Base-by-base conservation (phyloP, 164 flowering plant genomes). In the Echeveria elegans region DNA sequence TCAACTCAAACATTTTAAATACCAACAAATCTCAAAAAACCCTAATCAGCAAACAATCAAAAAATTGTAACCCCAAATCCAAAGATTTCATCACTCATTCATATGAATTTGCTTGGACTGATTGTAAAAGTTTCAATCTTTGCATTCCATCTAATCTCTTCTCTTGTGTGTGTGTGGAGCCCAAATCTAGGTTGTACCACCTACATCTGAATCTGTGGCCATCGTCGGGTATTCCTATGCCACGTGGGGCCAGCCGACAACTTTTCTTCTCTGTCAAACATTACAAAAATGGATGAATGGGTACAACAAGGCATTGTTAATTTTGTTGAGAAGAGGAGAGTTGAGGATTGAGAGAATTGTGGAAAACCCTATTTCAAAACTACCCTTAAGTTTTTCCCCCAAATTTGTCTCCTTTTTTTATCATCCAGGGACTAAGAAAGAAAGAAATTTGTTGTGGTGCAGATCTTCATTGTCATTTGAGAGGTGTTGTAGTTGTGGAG, bases 141-240 rank as follows among this genome's bases (percentile, higher is more conserved):
- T 56, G 60, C 23, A 56, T 56, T 15, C 26, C 24, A 56, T n/a
- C n/a, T n/a, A n/a, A n/a, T n/a, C n/a, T n/a, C n/a, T n/a, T 56
- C 32, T 56, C 60, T 56, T 56, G 31, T 26, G 60, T 31, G 61
- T 56, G 11, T 52, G 61, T 56, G 61, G 32, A 26, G 61, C 61
- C 61, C 61, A 56, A 56, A 56, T 56, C 18, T 56, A 56, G 61
- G 61, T 26, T 56, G 61, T 56, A 12, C 61, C 61, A 52, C 59
- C 59, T n/a, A 23, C 3, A 52, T n/a, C n/a, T n/a, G n/a, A n/a
- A 52, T 24, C 10, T 56, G 18, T 56, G 61, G 19, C 32, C 32
- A 56, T 56, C 41, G 7, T 38, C 32, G 61, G 61, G 31, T 26
- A 56, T 11, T 56, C 21, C 61, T 12, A 56, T 26, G 61, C 61